phyloP scores from a whole-genome alignment of 345 rosid genomes.

The Aquilaria sinensis region DNA sequence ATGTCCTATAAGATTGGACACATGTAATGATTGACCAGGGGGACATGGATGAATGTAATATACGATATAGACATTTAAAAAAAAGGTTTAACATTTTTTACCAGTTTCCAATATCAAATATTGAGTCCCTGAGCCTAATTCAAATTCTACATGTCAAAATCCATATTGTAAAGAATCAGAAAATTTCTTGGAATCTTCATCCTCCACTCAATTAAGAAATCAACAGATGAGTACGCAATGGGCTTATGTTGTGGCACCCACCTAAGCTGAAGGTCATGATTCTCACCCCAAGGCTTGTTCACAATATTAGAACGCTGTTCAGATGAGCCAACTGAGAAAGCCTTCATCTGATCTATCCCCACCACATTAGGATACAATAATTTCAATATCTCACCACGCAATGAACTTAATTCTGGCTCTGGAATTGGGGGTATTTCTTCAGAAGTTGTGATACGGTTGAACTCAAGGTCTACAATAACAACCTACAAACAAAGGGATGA shows the following conservation, averaged over 20 bases:
- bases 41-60: too few species aligned
- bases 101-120: too few species aligned
- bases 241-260: conserved; percentile 18
- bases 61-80: too few species aligned
- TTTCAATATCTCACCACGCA: conserved; percentile 75
- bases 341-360: conserved; percentile 81
- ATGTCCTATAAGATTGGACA: too few species aligned
- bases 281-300: conserved; percentile 93
- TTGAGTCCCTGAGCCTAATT: too few species aligned
- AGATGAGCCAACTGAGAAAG: conserved; percentile 37
- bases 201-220: too few species aligned
- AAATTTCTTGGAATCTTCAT: too few species aligned
- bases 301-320: conserved; percentile 47
- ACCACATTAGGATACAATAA: conserved; percentile 80
- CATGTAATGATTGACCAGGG: too few species aligned
- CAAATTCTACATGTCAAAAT: too few species aligned
- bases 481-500: conserved; percentile 47
- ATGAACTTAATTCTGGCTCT: conserved; percentile 82
- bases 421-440: conserved; percentile 95
- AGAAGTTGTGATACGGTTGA: conserved; percentile 69
- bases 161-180: too few species aligned
- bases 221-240: too few species aligned
- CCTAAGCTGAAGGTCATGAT: conserved; percentile 94
- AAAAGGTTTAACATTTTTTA: too few species aligned
- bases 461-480: conserved; percentile 95